A percentile compares a stretch with the other conserved stretches of the same genome.
phyloP scores from a whole-genome alignment of 1,139 yeast genomes.

The Diutina scorzettiae region DNA sequence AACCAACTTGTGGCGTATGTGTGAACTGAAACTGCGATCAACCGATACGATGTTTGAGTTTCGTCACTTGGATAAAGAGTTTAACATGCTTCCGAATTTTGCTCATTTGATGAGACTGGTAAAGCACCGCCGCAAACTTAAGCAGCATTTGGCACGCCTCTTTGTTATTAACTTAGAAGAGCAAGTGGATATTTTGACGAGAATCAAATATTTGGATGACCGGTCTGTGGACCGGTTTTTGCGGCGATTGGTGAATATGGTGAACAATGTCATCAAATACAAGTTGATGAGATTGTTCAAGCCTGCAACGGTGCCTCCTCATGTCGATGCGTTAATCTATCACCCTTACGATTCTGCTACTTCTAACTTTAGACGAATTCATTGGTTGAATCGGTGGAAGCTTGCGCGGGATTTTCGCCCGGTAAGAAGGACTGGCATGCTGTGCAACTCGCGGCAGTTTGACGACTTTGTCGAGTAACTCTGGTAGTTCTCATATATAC shows the following conservation, averaged over 20 bases:
- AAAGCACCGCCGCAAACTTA: constrained; percentile 17
- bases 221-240: constrained; percentile 17
- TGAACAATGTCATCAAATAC: constrained; percentile 17
- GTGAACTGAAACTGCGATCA: neutral
- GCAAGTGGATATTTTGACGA: constrained; percentile 25
- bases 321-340: neutral
- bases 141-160: constrained; percentile 25
- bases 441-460: neutral
- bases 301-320: neutral
- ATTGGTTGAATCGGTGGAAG: constrained; percentile 5
- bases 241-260: constrained; percentile 16
- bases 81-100: constrained; percentile 26
- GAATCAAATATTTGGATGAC: constrained; percentile 24
- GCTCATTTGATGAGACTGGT: constrained; percentile 18
- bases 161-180: constrained; percentile 28
- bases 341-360: neutral
- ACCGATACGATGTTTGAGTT: neutral
- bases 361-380: neutral
- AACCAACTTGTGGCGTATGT: neutral
- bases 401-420: neutral
- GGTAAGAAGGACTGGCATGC: neutral
- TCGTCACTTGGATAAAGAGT: constrained; percentile 13
- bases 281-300: constrained; percentile 13
- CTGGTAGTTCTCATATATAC: neutral
- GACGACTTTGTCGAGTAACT: constrained; percentile 1